Conservation (phyloP, 441 rosid genomes). For the Pelargonium cotyledonis region DNA sequence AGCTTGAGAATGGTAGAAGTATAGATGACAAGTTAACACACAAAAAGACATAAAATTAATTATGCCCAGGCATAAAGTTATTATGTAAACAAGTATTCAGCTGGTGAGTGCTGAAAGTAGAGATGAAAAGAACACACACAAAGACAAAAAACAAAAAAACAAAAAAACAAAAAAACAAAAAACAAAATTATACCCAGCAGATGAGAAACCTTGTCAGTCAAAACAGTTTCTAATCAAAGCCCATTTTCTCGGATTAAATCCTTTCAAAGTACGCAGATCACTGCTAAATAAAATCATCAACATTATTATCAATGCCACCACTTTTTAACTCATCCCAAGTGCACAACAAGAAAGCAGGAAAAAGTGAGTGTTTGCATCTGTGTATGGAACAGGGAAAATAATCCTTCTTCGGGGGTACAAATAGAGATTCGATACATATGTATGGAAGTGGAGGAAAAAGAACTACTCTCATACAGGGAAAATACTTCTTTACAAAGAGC, state of each 20-base stretch:
- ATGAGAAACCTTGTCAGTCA: background rate
- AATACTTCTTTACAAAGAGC: background rate
- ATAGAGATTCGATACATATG: background rate
- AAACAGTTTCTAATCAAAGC: constrained; percentile 2
- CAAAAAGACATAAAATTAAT: background rate
- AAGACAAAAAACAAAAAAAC: background rate
- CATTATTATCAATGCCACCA: background rate
- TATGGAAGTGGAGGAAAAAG: background rate
- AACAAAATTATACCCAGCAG: background rate
- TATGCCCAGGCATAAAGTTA: constrained; percentile 30
- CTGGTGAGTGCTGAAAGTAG: background rate
- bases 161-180: too few species aligned
- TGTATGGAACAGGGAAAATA: background rate
- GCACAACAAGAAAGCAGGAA: background rate
- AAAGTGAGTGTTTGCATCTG: background rate
- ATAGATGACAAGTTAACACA: background rate
- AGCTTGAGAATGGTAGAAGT: background rate
- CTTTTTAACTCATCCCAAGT: background rate
- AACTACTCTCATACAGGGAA: background rate
- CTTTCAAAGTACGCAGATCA: background rate
- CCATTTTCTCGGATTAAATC: background rate
- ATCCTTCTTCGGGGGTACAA: background rate
- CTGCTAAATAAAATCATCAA: background rate
- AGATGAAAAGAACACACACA: background rate
- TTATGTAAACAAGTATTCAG: constrained; percentile 2